Percentiles rank a stretch among this genome's conserved stretches.
Evolutionary conservation across 2,329 filamentous ascomycete species (phyloP).

Genomic region (Triangularia setosa): DNA sequence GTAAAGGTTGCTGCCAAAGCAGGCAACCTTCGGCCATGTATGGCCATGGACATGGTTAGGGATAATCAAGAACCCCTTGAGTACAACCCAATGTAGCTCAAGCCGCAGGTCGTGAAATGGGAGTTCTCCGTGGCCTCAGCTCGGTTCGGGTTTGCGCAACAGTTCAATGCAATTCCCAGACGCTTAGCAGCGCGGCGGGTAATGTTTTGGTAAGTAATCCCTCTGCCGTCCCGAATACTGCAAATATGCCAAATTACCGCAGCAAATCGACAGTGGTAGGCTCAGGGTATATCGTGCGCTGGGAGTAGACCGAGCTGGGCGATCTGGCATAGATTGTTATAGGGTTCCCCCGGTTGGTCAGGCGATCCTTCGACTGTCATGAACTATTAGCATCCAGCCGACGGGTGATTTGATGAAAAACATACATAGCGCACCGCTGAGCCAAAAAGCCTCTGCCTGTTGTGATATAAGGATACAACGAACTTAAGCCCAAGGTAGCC

Average conservation of each 20-base stretch:
- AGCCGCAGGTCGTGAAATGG: background rate
- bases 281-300: too few relatives aligned
- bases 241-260: too few relatives aligned
- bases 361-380: background rate
- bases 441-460: background rate
- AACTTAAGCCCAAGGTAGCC: background rate
- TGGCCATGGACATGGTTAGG: slow-evolving; percentile 33
- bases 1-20: slow-evolving; percentile 21
- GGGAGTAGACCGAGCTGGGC: too few relatives aligned
- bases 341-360: background rate
- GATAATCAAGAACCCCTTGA: slow-evolving; percentile 25
- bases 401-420: background rate
- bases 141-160: background rate
- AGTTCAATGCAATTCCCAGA: background rate
- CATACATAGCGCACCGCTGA: background rate
- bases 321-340: background rate
- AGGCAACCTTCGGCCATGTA: slow-evolving; percentile 23
- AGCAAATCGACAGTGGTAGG: too few relatives aligned
- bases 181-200: too few relatives aligned
- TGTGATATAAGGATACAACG: background rate
- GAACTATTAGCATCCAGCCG: background rate
- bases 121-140: background rate
- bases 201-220: too few relatives aligned
- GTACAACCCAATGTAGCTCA: background rate
- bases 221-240: too few relatives aligned